Conservation (phyloP, 2,329 filamentous ascomycete genomes). For the Colletotrichum sansevieriae region DNA sequence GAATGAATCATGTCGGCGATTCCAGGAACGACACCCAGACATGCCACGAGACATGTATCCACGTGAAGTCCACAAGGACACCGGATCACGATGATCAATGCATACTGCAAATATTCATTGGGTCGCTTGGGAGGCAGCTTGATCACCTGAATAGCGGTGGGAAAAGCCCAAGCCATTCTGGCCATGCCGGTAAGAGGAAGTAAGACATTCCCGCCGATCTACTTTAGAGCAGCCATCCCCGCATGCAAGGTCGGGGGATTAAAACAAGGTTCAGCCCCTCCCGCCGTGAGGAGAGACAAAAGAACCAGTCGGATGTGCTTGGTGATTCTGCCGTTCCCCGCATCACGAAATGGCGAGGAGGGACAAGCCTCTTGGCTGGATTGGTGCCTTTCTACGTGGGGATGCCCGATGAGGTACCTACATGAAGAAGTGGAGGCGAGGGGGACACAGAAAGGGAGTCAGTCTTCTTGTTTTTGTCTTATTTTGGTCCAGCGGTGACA, state of each 20-base stretch:
- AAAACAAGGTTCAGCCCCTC: slow-evolving; percentile 42
- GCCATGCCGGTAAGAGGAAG: slow-evolving; percentile 17
- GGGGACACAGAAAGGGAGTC: not conserved
- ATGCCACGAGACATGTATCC: slow-evolving; percentile 16
- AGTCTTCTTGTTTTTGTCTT: not conserved
- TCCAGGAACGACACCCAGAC: not conserved
- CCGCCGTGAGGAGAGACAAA: slow-evolving; percentile 8
- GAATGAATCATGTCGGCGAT: not conserved
- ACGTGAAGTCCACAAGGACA: slow-evolving; percentile 13
- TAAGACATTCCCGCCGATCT: slow-evolving; percentile 26
- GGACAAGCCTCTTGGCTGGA: slow-evolving; percentile 19
- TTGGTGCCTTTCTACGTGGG: slow-evolving; percentile 13
- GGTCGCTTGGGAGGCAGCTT: slow-evolving; percentile 9
- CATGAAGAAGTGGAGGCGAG: not conserved
- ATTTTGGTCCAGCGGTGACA: slow-evolving; percentile 11
- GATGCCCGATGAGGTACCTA: slow-evolving; percentile 10
- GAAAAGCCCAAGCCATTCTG: slow-evolving; percentile 9
- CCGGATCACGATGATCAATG: not conserved
- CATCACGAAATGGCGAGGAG: slow-evolving; percentile 2
- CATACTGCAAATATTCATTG: slow-evolving; percentile 2
- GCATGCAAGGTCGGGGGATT: slow-evolving; percentile 35
- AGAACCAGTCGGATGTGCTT: slow-evolving; percentile 24
- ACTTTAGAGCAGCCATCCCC: slow-evolving; percentile 20
- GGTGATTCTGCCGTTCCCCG: slow-evolving; percentile 27
- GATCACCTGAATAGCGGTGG: slow-evolving; percentile 20